Base-by-base conservation (phyloP, 768 basidiomycete species). In the Tremella yokohamensis region DNA sequence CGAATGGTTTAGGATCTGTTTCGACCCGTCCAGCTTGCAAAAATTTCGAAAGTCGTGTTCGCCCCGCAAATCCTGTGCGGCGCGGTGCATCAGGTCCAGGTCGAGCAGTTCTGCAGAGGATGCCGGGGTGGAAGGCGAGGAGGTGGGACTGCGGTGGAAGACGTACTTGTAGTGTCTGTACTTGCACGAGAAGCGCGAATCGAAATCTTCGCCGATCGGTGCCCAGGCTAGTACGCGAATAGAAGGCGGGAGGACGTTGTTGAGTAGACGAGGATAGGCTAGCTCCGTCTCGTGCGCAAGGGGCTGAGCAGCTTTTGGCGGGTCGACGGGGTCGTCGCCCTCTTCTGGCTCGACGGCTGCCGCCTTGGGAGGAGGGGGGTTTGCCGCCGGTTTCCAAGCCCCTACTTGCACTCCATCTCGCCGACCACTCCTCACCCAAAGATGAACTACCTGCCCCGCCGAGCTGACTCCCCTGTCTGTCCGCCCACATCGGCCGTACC, bases 141-240 rank as follows among this genome's bases (percentile, higher is more conserved):
- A 18, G n/a, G 42, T 6, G n/a, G 42, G 42, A 18, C 37, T 29
- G 15, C 73, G 60, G 34, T 84, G 82, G 80, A 99, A 98, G 77
- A 97, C 94, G 78, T 98, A 99, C 72, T 94, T 97, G 84, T 99
- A 98, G 74, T 99, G 94, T 38, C 96, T 82, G 68, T 83, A 85
- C 52, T 78, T 80, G 79, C 94, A 97, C 12, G 85, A 86, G 78
- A 87, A 92, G 3, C 96, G 86, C 8, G 93, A 87, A 19, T 92
- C 91, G 77, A 98, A 98, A 16, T 64, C 54, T 8, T 82, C 75
- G 2, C 83, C 75, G 25, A 98, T 86, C 18, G 93, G 90, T 8
- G 94, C 90, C 93, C 94, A 99, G 8, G 91, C 92, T 51, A 91
- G 81, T 39, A 97, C 79, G 22, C 92, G 87, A 68, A 98, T 90